Evolutionary conservation across 2,329 filamentous ascomycete species (phyloP).

Genomic region (Magnaporthiopsis poae): DNA sequence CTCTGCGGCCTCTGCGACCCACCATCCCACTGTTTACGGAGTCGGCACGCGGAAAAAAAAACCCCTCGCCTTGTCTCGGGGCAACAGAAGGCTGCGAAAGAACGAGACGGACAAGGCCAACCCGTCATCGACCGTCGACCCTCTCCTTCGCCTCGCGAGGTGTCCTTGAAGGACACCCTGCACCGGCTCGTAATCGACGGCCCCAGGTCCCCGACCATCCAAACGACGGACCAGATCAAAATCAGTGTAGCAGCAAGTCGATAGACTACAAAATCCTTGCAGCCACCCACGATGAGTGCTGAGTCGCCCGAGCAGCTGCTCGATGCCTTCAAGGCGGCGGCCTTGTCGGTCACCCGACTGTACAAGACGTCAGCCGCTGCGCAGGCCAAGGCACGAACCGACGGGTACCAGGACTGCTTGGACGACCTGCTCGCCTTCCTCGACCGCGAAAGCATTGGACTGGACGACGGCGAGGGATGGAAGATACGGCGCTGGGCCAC

Average conservation of each 20-base stretch:
- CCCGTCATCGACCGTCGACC: background rate
- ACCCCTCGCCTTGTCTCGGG: background rate
- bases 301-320: slow-evolving; percentile 59
- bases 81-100: background rate
- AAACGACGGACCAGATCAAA: background rate
- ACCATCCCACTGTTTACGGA: background rate
- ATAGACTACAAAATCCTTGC: background rate
- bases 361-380: slow-evolving; percentile 83
- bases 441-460: slow-evolving; percentile 68
- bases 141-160: background rate
- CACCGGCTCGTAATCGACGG: background rate
- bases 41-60: background rate
- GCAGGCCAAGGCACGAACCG: slow-evolving; percentile 62
- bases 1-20: background rate
- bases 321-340: slow-evolving; percentile 83
- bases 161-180: background rate
- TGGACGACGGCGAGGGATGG: slow-evolving; percentile 68
- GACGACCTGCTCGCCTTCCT: slow-evolving; percentile 81
- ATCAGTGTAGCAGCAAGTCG: background rate
- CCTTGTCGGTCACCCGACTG: slow-evolving; percentile 86
- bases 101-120: background rate
- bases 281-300: slow-evolving; percentile 18
- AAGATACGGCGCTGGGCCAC: slow-evolving; percentile 54
- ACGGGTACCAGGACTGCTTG: slow-evolving; percentile 88
- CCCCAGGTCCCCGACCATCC: background rate